Evolutionary conservation across 495 filamentous ascomycete genomes (phyloP), one percentile per base, ranked within the genome.

Genomic region (Penicillium ochrochloron): DNA sequence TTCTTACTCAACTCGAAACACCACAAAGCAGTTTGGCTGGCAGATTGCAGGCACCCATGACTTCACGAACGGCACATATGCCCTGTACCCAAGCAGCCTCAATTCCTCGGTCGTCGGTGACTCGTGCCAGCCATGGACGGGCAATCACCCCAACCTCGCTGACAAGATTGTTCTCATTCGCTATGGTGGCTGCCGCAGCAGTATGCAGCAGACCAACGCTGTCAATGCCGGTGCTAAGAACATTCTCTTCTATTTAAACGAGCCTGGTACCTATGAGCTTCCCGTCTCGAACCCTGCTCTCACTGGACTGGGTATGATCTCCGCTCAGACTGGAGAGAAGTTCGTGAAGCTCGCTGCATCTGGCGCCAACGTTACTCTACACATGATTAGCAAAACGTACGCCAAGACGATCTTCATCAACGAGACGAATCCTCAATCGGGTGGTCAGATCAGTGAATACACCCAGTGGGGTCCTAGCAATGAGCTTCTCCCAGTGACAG

Each of bases 391-490:
- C 60, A 66, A 75, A 44, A 69, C 70, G 48, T 29, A 64, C 15
- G 57, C 62, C 27, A 57, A 62, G 8, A 60, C 64, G 3, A 55
- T 66, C 37, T 60, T 65, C 19, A 48, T 60, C 55, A 65, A 60
- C 21, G 62, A 62, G 54, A 50, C 27, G 1, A 71, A 71, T 46
- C 23, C 35, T 46, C 39, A 48, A 27, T 54, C 69, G 4, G 60
- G 69, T 42, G 65, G 67, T 11, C 79, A 79, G 64, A 52, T 82
- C 25, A 84, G 83, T 65, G 70, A 74, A 8, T 88, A 78, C 65
- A 85, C 80, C 51, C 79, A 76, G 50, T 88, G 85, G 85, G 84
- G 84, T 8, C 85, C 85, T 2, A 83, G 81, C 12, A 85, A 75
- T 39, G 84, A 87, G 66, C 67, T 84, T 54, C 78, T 84, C 35